Conservation (phyloP, 2,329 filamentous ascomycete species). For the Diaporthe citrichinensis region DNA sequence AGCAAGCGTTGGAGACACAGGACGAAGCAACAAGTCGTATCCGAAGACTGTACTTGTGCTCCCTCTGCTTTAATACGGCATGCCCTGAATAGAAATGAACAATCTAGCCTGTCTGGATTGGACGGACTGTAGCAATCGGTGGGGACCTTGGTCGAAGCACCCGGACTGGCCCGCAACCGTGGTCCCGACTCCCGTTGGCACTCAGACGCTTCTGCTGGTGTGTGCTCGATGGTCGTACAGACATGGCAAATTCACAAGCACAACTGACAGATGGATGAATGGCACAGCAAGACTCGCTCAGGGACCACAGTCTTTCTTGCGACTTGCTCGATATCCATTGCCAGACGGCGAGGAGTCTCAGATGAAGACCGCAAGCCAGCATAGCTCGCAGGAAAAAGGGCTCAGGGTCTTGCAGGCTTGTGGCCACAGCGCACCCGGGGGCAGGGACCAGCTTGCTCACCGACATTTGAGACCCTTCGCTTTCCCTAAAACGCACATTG, state of each 20-base stretch:
- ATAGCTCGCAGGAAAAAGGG: not conserved
- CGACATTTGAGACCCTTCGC: conserved; percentile 40
- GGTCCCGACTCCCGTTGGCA: conserved; percentile 29
- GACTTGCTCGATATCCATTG: not conserved
- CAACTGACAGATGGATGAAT: not conserved
- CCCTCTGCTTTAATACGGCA: not conserved
- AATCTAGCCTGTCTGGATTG: conserved; percentile 14
- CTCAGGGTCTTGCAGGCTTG: not conserved
- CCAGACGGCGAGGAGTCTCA: not conserved
- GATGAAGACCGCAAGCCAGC: not conserved
- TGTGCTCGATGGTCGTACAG: not conserved
- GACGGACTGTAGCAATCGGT: not conserved
- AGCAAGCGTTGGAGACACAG: not conserved
- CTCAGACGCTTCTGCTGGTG: not conserved
- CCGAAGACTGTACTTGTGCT: not conserved
- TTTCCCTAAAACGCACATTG: conserved; percentile 22
- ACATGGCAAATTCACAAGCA: not conserved
- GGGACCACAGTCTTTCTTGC: not conserved
- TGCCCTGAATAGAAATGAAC: not conserved
- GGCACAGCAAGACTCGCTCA: no score
- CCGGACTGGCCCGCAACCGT: conserved; percentile 38
- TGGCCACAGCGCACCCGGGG: conserved; percentile 17
- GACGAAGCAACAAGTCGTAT: conserved; percentile 13
- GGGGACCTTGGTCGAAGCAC: conserved; percentile 21
- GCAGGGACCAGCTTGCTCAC: conserved; percentile 36